phyloP scores from a whole-genome alignment of 495 filamentous ascomycete genomes.

The Penicillium paxilli region DNA sequence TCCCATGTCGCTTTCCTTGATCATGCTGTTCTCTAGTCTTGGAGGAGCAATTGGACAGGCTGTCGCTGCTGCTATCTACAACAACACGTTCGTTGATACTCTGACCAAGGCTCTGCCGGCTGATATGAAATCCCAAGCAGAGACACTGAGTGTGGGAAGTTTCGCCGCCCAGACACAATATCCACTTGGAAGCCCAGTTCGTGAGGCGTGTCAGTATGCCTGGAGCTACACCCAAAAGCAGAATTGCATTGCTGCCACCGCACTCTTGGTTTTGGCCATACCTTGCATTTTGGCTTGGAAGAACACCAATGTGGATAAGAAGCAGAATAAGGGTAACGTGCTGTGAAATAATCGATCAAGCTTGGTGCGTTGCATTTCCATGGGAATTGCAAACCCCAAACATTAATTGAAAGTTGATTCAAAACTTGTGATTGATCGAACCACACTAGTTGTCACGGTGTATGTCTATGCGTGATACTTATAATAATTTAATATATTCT shows the following conservation, averaged over 20 bases:
- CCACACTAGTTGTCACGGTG: no score
- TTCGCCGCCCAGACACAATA: conserved; percentile 7
- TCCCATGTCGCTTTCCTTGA: conserved; percentile 63
- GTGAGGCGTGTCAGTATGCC: conserved; percentile 16
- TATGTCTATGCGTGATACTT: no score
- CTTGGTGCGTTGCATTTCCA: background rate
- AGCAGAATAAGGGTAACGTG: conserved; percentile 20
- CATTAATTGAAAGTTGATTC: no score
- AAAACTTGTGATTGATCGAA: no score
- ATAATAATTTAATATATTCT: no score
- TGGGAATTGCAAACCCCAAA: no score
- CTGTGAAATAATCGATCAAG: background rate
- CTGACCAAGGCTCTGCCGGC: conserved; percentile 43
- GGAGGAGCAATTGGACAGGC: conserved; percentile 67
- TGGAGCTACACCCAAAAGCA: conserved; percentile 18
- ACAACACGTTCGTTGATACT: conserved; percentile 53
- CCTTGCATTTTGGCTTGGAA: conserved; percentile 20
- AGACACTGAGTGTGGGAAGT: conserved; percentile 1
- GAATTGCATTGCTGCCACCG: conserved; percentile 16
- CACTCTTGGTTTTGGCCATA: conserved; percentile 15
- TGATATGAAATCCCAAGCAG: conserved; percentile 15
- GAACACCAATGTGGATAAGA: conserved; percentile 20
- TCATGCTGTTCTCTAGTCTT: conserved; percentile 59
- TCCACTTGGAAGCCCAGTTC: conserved; percentile 3
- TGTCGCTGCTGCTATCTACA: conserved; percentile 64